These are phyloP conservation scores for Phaeosphaeria sp. DNA, from an alignment of 2,329 filamentous ascomycete species.

Conservation along the genomic window DNA sequence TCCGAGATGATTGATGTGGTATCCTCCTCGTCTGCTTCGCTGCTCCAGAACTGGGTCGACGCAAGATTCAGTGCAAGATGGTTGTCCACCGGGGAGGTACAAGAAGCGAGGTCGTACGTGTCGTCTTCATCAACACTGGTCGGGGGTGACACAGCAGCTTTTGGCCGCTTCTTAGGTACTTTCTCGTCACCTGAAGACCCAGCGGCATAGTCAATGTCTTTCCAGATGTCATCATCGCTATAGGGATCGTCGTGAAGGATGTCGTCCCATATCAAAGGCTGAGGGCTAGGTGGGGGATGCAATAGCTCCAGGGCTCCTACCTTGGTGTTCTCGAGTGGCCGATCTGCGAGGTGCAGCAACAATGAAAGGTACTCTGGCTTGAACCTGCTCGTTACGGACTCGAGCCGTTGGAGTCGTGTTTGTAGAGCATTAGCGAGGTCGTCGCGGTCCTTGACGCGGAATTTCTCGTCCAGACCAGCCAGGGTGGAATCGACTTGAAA, in stretches of 20 bases:
- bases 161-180: slow-evolving; percentile 36
- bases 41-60: slow-evolving; percentile 57
- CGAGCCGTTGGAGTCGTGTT: slow-evolving; percentile 65
- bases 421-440: slow-evolving; percentile 74
- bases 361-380: slow-evolving; percentile 81
- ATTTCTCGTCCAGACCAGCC: slow-evolving; percentile 77
- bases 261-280: slow-evolving; percentile 76
- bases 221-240: slow-evolving; percentile 73
- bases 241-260: slow-evolving; percentile 79
- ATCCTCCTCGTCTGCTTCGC: slow-evolving; percentile 10
- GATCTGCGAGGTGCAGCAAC: slow-evolving; percentile 80
- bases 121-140: slow-evolving; percentile 50
- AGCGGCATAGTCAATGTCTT: slow-evolving; percentile 68
- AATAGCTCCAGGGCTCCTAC: slow-evolving; percentile 68
- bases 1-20: slow-evolving; percentile 64
- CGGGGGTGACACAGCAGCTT: slow-evolving; percentile 32
- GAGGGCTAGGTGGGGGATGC: slow-evolving; percentile 52
- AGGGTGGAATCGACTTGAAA: slow-evolving; percentile 54
- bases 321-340: slow-evolving; percentile 73
- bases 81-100: slow-evolving; percentile 37
- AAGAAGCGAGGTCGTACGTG: slow-evolving; percentile 40
- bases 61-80: slow-evolving; percentile 48
- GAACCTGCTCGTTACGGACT: slow-evolving; percentile 64
- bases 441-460: slow-evolving; percentile 80
- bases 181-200: slow-evolving; percentile 70